Evolutionary conservation across 202 grass and related monocot genomes (phyloP), one percentile per base, ranked within the genome.

Genomic region (Dendrocalamus latiflorus): DNA sequence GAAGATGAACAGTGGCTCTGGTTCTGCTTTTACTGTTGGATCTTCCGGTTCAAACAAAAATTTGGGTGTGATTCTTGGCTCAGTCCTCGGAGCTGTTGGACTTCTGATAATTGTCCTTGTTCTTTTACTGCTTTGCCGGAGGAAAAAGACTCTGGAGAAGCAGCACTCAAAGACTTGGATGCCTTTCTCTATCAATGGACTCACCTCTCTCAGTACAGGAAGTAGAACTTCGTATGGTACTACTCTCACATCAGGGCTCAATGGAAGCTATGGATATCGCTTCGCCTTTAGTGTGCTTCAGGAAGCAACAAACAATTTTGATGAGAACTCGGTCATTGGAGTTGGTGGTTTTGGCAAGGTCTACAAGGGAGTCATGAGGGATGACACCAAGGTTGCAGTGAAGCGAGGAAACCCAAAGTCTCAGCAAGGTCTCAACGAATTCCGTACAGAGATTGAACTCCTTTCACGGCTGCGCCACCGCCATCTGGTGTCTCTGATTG

Each of bases 301-400:
- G 87, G 91, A 93, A 80, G 91, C 96, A 24, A 93, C 96, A 62
- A 95, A 90, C 70, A 93, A 88, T 89, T 98, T 98, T 44, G 95
- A 95, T 74, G 96, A 98, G 67, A 95, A 88, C 68, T 93, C 87
- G 96, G 86, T 98, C 15, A 95, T 98, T 73, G 96, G 96, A 76
- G 87, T 95, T 38, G 96, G 96, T 42, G 96, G 96, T 18, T 98
- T 98, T 60, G 96, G 96, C 9, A 98, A 95, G 83, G 96, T 98
- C 33, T 98, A 98, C 68, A 95, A 95, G 78, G 96, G 96, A 41
- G 81, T 68, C 20, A 67, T 95, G 39, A 90, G 86, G 84, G 91
- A 95, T 51, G 90, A 93, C 61, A 98, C 89, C 22, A 95, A 87
- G 72, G 91, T 98, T 50, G 96, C 96, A 30, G 96, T 98, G 77